These are phyloP conservation scores for Triglochin maritima DNA, from an alignment of 106 monocot genomes.

Conservation along the genomic window DNA sequence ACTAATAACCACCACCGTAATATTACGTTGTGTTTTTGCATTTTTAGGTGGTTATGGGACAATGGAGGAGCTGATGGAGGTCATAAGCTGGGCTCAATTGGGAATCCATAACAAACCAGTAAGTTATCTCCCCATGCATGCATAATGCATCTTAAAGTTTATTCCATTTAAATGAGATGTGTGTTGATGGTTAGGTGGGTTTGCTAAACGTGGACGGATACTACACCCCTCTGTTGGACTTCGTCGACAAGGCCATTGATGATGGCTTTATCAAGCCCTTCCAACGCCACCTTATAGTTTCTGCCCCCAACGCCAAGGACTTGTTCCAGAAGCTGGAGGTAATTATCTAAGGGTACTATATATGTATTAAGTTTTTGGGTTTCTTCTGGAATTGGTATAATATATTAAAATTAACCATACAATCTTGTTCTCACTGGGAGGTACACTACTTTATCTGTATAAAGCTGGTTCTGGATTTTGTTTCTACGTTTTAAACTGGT, in stretches of 20 bases:
- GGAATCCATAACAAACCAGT: conserved; percentile 88
- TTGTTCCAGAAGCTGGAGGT: conserved; percentile 74
- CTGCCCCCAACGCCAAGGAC: conserved; percentile 48
- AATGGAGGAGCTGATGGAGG: conserved; percentile 75
- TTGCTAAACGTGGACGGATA: conserved; percentile 91
- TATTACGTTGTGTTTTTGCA: not conserved
- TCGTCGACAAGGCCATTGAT: conserved; percentile 81
- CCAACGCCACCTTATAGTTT: conserved; percentile 54
- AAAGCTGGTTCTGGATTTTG: not conserved
- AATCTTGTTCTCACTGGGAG: too few relatives aligned
- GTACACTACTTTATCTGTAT: not conserved
- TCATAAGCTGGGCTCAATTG: conserved; percentile 81
- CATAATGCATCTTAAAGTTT: not conserved
- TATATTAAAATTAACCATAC: too few relatives aligned
- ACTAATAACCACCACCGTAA: not conserved
- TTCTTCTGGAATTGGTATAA: not conserved
- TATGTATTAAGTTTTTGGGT: too few relatives aligned
- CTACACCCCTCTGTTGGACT: conserved; percentile 64
- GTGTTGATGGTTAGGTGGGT: conserved; percentile 43
- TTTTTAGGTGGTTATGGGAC: conserved; percentile 70
- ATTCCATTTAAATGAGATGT: not conserved
- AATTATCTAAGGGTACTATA: not conserved
- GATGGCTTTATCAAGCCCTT: conserved; percentile 70
- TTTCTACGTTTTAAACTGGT: too few relatives aligned
- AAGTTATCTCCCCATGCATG: not conserved